Conservation (phyloP, 139 green algal species). For the Chlorella sorokiniana region DNA sequence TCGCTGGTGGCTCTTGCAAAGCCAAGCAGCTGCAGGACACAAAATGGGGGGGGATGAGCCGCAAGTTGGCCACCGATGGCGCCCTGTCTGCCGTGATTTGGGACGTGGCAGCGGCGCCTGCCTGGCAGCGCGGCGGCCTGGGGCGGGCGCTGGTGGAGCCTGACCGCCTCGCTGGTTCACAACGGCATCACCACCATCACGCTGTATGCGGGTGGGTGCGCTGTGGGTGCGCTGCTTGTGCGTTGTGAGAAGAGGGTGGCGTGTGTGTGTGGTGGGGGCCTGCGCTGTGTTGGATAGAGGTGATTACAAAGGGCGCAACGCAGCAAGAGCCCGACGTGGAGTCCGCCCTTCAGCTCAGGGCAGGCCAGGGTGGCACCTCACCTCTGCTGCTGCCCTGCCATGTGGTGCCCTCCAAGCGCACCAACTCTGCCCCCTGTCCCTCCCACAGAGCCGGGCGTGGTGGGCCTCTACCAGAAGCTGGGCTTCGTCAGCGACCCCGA, state of each 20-base stretch:
- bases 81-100: slow-evolving; percentile 82
- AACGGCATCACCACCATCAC: slow-evolving; percentile 79
- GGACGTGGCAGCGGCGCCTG: slow-evolving; percentile 83
- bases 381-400: background rate
- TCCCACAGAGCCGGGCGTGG: slow-evolving; percentile 67
- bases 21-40: slow-evolving; percentile 69
- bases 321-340: too few species aligned
- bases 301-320: too few species aligned
- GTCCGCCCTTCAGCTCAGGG: too few species aligned
- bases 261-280: background rate
- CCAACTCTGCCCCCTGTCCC: background rate
- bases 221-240: too few species aligned
- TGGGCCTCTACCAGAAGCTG: slow-evolving; percentile 85
- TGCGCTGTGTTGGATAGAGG: background rate
- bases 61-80: slow-evolving; percentile 83
- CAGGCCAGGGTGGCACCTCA: too few species aligned
- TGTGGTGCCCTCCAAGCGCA: too few species aligned
- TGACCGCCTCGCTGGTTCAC: slow-evolving; percentile 67
- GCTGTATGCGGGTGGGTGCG: slow-evolving; percentile 67
- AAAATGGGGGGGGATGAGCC: too few species aligned
- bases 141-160: slow-evolving; percentile 80
- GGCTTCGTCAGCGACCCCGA: slow-evolving; percentile 78
- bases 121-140: slow-evolving; percentile 82
- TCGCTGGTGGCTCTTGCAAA: too few species aligned
- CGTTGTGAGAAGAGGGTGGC: background rate